A percentile compares a stretch with the other conserved stretches of the same genome.
phyloP scores from a whole-genome alignment of 345 rosid species.

The Aethionema arabicum region DNA sequence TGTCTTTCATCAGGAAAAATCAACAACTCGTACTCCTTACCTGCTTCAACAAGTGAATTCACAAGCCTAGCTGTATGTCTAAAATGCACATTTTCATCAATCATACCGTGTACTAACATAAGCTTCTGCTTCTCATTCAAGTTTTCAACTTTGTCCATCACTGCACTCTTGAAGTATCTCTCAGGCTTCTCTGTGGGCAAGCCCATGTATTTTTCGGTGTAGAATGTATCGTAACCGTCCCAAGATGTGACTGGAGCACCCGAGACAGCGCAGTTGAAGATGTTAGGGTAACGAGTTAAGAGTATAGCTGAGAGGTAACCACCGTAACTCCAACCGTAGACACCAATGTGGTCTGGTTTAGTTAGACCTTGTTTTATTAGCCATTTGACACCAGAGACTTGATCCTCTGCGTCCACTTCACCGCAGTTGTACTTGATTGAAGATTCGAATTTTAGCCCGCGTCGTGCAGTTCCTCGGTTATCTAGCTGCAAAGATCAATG shows the following conservation, averaged over 20 bases:
- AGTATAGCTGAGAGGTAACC: conserved; percentile 88
- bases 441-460: conserved; percentile 89
- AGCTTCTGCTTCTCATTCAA: conserved; percentile 56
- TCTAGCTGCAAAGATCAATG: conserved; percentile 58
- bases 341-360: conserved; percentile 62
- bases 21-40: conserved; percentile 72
- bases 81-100: conserved; percentile 93
- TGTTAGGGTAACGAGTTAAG: conserved; percentile 61
- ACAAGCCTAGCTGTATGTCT: conserved; percentile 90
- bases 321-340: conserved; percentile 93
- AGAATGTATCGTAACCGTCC: conserved; percentile 94
- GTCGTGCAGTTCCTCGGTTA: conserved; percentile 85
- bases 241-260: conserved; percentile 97
- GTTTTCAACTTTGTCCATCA: conserved; percentile 67
- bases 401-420: conserved; percentile 70
- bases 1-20: conserved; percentile 91
- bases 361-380: conserved; percentile 78
- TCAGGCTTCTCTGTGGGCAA: conserved; percentile 49
- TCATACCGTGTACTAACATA: conserved; percentile 88
- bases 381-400: conserved; percentile 80
- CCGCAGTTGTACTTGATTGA: conserved; percentile 61
- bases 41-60: conserved; percentile 67
- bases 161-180: conserved; percentile 58
- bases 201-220: conserved; percentile 96
- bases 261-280: conserved; percentile 67